Conservation (phyloP, 1,284 basidiomycete genomes). For the Ustilago sp. region DNA sequence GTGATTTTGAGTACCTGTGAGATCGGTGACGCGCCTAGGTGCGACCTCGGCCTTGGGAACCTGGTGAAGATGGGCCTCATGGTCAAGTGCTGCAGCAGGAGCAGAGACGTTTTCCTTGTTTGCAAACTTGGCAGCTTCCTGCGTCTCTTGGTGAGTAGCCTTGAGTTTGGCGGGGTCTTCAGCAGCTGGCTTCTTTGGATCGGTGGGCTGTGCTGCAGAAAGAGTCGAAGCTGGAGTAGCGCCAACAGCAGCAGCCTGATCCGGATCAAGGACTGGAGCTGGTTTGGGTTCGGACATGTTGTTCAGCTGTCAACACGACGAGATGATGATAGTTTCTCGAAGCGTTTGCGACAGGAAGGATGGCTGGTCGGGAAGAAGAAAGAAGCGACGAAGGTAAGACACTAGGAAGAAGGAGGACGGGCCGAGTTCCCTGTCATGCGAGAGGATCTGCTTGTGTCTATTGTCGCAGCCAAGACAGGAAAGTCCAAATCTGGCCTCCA, state of each 20-base stretch:
- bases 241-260: constrained; percentile 43
- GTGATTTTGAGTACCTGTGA: constrained; percentile 28
- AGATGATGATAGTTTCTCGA: constrained; percentile 5
- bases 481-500: background rate
- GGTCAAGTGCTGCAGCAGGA: constrained; percentile 38
- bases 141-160: constrained; percentile 4
- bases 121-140: constrained; percentile 36
- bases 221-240: constrained; percentile 7
- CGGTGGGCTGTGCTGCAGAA: constrained; percentile 25
- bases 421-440: background rate
- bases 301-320: background rate
- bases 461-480: background rate
- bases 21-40: constrained; percentile 35
- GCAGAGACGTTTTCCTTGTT: constrained; percentile 20
- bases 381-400: background rate
- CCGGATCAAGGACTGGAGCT: constrained; percentile 43
- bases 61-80: constrained; percentile 43
- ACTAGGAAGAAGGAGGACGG: background rate
- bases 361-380: constrained; percentile 4
- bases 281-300: constrained; percentile 11
- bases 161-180: constrained; percentile 30
- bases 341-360: background rate
- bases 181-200: constrained; percentile 19
- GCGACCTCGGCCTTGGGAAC: constrained; percentile 46
- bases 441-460: background rate